These are phyloP conservation scores for Pyrus communis DNA, from an alignment of 306 rosid species.

Conservation along the genomic window DNA sequence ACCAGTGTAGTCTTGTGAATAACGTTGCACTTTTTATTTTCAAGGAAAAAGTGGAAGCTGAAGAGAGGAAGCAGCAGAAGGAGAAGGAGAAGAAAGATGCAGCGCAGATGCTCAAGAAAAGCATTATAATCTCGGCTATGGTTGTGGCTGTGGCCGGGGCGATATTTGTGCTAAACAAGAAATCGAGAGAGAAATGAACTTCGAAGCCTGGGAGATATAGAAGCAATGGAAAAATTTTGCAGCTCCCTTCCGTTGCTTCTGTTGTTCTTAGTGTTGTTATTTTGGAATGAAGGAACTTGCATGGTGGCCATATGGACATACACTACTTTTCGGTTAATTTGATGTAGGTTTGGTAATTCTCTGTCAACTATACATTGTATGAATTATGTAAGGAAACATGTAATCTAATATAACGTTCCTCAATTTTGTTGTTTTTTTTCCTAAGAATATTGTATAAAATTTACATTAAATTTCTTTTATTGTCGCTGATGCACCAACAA, in stretches of 20 bases:
- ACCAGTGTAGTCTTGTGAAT: neutral
- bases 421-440: neutral
- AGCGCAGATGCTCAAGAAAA: constrained; percentile 28
- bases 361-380: neutral
- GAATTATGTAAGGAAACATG: constrained; percentile 4
- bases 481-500: too few species aligned
- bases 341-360: neutral
- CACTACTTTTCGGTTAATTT: neutral
- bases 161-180: constrained; percentile 46
- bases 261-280: neutral
- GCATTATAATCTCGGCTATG: constrained; percentile 46
- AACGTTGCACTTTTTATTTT: neutral
- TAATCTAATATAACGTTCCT: neutral
- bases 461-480: too few species aligned
- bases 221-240: neutral
- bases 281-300: neutral
- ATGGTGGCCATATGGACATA: neutral
- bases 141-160: constrained; percentile 51
- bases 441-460: too few species aligned
- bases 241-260: neutral
- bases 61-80: constrained; percentile 23
- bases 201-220: neutral
- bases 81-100: constrained; percentile 20
- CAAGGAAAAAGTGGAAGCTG: constrained; percentile 37
- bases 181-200: constrained; percentile 46